Evolutionary conservation across 345 rosid genomes (phyloP), one percentile per base, ranked within the genome.

Genomic region (Geranium brycei): DNA sequence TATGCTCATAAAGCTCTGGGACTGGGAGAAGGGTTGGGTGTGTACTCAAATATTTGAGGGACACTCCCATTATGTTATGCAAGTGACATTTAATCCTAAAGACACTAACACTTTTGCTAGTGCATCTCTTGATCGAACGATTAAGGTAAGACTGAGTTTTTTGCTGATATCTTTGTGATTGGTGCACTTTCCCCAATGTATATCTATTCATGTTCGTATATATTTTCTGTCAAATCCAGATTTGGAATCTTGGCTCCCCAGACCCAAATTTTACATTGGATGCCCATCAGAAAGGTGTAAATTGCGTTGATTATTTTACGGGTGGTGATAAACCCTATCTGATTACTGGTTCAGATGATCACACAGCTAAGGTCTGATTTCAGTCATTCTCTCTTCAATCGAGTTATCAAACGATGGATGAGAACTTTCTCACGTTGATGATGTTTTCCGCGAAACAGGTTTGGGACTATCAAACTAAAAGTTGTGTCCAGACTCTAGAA

Each of bases 221-320:
- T 12, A 53, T 53, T 12, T 12, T 77, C 15, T 72, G 64, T 68
- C 18, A 18, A 70, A 57, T 68, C 32, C 73, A 89, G 96, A 89
- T 89, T 67, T 89, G 96, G 96, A 89, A 89, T 82, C 91, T 89
- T 78, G 96, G 96, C 68, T 89, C 96, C 56, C 93, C 95, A 18
- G 95, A 87, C 63, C 95, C 96, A 66, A 89, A 89, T 73, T 89
- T 89, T 71, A 87, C 96, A 16, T 72, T 89, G 80, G 96, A 89
- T 73, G 91, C 96, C 14, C 96, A 89, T 81, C 89, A 82, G 77
- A 89, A 89, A 82, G 96, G 96, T 63, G 96, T 89, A 16, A 89
- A 89, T 47, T 89, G 96, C 68, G 91, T 89, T 57, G 96, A 89
- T 72, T 89, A 89, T 35, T 35, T 35, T 35, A 35, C 41, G 41